Evolutionary conservation across 164 flowering plant species (phyloP), one percentile per base, ranked within the genome.

Genomic region (Tetracentron sinense): DNA sequence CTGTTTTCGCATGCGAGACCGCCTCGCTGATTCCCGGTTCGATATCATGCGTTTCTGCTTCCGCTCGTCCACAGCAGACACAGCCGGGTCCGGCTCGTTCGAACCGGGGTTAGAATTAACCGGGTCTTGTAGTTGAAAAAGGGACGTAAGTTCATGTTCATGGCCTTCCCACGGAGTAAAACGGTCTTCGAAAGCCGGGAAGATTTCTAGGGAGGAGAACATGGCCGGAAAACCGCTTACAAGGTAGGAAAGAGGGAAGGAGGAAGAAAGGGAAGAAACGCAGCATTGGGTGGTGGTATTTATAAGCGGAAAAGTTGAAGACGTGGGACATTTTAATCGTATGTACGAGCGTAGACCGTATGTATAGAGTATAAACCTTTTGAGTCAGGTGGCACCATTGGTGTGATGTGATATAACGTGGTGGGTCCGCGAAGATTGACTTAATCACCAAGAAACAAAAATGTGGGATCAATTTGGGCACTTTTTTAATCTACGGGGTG

Each of bases 21-120:
- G 66, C 71, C 89, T 59, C 6, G 98, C 98, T n/a, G 98, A 92
- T 38, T 87, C 95, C 69, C 96, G 82, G 82, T 92, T 92, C 69
- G 98, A 92, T 60, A 77, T 38, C 95, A 79, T 89, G 35, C 98
- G 78, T 72, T 83, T 75, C 26, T 53, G 65, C 77, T 80, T 92
- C 30, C 88, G 74, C 59, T 89, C 96, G 61, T 85, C 87, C 17
- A 54, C 35, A 14, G 46, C 22, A 3, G 76, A 54, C 20, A 7
- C 38, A 4, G 38, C 4, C 38, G 38, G 38, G 38, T 33, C 10
- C 38, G 4, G 38, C 38, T 33, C 38, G 10, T 33, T 10, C 38
- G 38, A 33, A 33, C 38, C 67, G 59, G 86, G 68, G 52, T 76
- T 74, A 11, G 77, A 64, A 23, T 47, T 54, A 14, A 35, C 53